phyloP scores from a whole-genome alignment of 2,329 filamentous ascomycete genomes.

The Grosmannia huntii region DNA sequence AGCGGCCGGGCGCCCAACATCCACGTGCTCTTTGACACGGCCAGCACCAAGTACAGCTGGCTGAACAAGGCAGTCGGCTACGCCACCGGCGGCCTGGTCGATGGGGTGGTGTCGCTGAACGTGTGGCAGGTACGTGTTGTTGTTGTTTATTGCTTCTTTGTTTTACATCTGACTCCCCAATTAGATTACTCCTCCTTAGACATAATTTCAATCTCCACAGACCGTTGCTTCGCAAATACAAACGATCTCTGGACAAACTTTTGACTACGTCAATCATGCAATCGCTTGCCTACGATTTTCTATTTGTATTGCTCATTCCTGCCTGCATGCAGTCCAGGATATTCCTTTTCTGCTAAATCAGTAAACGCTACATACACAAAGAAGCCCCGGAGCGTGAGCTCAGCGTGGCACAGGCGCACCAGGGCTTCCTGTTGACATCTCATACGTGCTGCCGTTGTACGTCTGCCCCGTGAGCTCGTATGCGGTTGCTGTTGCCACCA shows the following conservation, averaged over 20 bases:
- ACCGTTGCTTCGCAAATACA: not conserved
- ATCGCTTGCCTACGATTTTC: not conserved
- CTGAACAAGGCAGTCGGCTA: constrained; percentile 22
- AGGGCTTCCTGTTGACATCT: not conserved
- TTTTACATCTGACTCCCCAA: not conserved
- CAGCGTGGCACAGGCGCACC: too few relatives aligned
- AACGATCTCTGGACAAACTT: not conserved
- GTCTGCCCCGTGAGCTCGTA: too few relatives aligned
- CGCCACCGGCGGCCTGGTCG: constrained; percentile 6
- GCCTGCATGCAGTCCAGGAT: not conserved
- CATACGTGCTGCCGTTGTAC: too few relatives aligned
- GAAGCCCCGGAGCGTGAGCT: too few relatives aligned
- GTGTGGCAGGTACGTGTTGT: constrained; percentile 8
- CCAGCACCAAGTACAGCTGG: constrained; percentile 23
- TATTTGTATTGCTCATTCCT: not conserved
- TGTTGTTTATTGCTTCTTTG: not conserved
- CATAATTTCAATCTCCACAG: not conserved
- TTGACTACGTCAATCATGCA: not conserved
- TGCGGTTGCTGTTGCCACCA: too few relatives aligned
- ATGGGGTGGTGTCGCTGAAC: constrained; percentile 7
- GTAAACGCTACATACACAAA: too few relatives aligned
- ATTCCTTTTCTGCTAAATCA: too few relatives aligned
- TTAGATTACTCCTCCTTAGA: not conserved
- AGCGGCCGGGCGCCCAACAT: constrained; percentile 23
- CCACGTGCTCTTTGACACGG: constrained; percentile 22